Conservation (phyloP, 371 early-diverging fungal species). For the Circinella minor region DNA sequence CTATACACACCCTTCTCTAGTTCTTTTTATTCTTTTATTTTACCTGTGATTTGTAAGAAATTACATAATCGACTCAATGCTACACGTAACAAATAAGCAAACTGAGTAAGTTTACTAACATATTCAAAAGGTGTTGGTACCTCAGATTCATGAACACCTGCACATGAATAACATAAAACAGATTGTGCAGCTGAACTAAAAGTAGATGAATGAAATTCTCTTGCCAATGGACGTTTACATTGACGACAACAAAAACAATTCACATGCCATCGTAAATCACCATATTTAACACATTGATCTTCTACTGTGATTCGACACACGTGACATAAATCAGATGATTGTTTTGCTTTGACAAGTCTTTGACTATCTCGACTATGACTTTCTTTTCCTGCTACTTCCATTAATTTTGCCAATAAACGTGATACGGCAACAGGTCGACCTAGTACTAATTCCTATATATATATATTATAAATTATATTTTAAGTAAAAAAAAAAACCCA, state of each 20-base stretch:
- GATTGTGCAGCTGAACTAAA: slow-evolving; percentile 50
- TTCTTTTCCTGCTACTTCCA: slow-evolving; percentile 63
- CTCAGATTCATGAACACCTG: slow-evolving; percentile 30
- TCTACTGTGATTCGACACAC: slow-evolving; percentile 81
- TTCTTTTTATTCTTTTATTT: background rate
- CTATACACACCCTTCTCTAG: background rate
- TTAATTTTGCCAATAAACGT: slow-evolving; percentile 64
- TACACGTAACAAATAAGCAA: slow-evolving; percentile 85
- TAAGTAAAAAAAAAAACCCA: background rate
- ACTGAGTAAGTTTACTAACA: slow-evolving; percentile 90
- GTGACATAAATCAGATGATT: slow-evolving; percentile 80
- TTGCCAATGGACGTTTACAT: slow-evolving; percentile 61
- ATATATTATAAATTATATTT: background rate
- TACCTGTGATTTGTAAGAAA: slow-evolving; percentile 73
- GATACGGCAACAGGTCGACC: slow-evolving; percentile 54
- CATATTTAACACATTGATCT: slow-evolving; percentile 82
- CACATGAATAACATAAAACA: slow-evolving; percentile 48
- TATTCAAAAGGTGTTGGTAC: slow-evolving; percentile 49
- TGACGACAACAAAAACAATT: slow-evolving; percentile 77
- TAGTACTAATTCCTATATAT: slow-evolving; percentile 35
- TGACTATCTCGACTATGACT: slow-evolving; percentile 51
- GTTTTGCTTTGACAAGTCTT: slow-evolving; percentile 46
- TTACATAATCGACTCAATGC: slow-evolving; percentile 85
- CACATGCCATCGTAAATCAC: slow-evolving; percentile 79
- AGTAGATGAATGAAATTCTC: slow-evolving; percentile 50